Evolutionary conservation across 768 basidiomycete species (phyloP), one percentile per base, ranked within the genome.

Genomic region (button mushroom (Agaricus bisporus)): DNA sequence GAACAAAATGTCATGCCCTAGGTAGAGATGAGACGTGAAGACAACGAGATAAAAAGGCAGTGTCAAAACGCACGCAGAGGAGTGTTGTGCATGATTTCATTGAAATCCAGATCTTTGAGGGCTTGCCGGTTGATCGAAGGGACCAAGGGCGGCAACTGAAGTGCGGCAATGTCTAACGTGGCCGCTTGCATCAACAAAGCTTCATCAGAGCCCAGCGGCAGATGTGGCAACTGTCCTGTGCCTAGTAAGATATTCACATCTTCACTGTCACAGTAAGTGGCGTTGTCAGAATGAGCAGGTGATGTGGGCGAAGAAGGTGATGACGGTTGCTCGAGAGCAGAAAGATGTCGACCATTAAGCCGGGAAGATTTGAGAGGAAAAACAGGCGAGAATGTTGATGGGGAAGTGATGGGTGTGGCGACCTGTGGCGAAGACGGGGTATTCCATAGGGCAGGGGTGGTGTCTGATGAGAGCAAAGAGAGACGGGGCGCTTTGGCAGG

Each of bases 1-100:
- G 59, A 95, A 94, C 59, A 95, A 80, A 56, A 95, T 77, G 69
- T 95, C 92, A 61, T 95, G 92, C 32, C 89, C 89, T 91, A 61
- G 25, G 41, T 29, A 49, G 51, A 54, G 39, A 49, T 50, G 55
- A 57, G 47, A 49, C 43, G 61, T 49, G 54, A 35, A 60, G 56
- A 45, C 38, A 28, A 41, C 38, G 56, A 53, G 25, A 53, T 52
- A 55, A 29, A 56, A 41, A 60, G 29, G 22, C 18, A 44, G 39
- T 44, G 44, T 55, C 43, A 58, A 41, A 18, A 86, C 85, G 72
- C 70, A 91, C 94, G 88, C 55, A 95, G 85, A 65, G 94, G 91
- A 20, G 91, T 90, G 67, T 93, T 93, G 45, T 88, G 82, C 53
- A 95, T 76, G 61, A 95, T 93, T 49, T 86, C 81, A 54, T 86